Evolutionary conservation across 345 rosid species (phyloP), one percentile per base, ranked within the genome.

Genomic region (Noccaea caerulescens): DNA sequence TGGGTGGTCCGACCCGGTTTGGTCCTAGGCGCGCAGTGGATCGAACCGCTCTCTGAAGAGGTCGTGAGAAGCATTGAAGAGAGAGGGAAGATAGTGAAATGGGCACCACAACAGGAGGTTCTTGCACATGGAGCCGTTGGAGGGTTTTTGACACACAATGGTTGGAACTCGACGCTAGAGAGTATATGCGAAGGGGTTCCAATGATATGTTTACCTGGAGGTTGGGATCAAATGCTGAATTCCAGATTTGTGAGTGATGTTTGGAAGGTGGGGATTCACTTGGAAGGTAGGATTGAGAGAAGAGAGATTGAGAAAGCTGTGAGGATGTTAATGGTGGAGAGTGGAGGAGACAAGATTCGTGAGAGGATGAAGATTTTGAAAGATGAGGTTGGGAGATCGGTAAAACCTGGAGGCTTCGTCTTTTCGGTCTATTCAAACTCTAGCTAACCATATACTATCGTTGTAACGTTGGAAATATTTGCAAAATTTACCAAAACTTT

Each of bases 1-100:
- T 84, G 88, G 86, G 89, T 82, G 13, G 54, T 80, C 6, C 72
- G 88, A 38, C 78, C 72, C 0, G 72, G 71, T 4, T 77, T 57
- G 0, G 66, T 81, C 11, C 23, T 6, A 0, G 79, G 55, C 5
- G 44, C 63, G 4, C 3, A 53, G 6, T 63, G 76, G 46, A 70
- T 23, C 23, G 76, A 47, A 44, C 25, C 1, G 14, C 23, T 52
- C 12, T 38, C 76, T 0, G 57, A 13, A 50, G 80, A 44, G 63
- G 75, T 84, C 3, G 0, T 37, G n/a, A 73, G 71, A 55, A 79
- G 61, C 20, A 69, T 80, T 0, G 70, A 58, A 25, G 77, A 73
- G 52, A 72, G 58, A 69, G 85, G 85, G 3, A 78, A 74, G 58
- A 73, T 84, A 9, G 84, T 77, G 43, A 58, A 62, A 4, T 76